A percentile compares a stretch with the other conserved stretches of the same genome.
Conservation (phyloP, 768 basidiomycete genomes). For the Cystobasidium ongulense region DNA sequence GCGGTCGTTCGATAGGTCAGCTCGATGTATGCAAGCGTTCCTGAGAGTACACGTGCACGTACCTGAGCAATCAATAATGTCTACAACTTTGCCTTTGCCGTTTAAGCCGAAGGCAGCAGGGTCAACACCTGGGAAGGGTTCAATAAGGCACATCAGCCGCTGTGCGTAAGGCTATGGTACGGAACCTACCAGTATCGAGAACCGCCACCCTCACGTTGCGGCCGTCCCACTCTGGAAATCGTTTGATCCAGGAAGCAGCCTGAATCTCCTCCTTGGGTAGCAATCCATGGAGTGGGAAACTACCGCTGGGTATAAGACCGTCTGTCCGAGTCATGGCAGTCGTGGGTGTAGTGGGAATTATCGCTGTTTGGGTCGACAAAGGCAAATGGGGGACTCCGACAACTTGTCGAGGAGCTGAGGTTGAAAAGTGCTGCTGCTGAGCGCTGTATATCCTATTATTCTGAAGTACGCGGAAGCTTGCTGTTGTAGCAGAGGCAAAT, state of each 20-base stretch:
- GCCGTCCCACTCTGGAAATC: conserved; percentile 15
- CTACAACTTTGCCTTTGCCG: conserved; percentile 13
- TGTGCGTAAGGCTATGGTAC: not conserved
- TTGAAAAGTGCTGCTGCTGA: not conserved
- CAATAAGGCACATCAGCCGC: not conserved
- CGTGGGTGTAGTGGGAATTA: not conserved
- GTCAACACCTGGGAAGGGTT: conserved; percentile 10
- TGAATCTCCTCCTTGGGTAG: conserved; percentile 30
- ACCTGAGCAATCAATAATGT: conserved; percentile 30
- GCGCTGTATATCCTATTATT: not conserved
- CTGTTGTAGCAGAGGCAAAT: not conserved
- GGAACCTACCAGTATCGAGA: conserved; percentile 24
- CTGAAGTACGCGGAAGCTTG: not conserved
- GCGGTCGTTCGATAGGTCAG: not conserved
- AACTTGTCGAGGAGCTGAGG: not conserved
- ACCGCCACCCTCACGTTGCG: conserved; percentile 18
- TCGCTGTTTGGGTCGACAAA: not conserved
- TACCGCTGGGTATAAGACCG: not conserved
- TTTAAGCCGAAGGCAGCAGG: conserved; percentile 28
- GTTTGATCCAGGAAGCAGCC: conserved; percentile 13
- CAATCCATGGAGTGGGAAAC: conserved; percentile 7
- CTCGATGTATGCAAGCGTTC: not conserved
- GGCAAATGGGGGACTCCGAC: not conserved
- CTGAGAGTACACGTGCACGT: not conserved
- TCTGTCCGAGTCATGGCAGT: conserved; percentile 5